Conservation (phyloP, 192 early-diverging fungal species). For the Martensiomyces pterosporus region DNA sequence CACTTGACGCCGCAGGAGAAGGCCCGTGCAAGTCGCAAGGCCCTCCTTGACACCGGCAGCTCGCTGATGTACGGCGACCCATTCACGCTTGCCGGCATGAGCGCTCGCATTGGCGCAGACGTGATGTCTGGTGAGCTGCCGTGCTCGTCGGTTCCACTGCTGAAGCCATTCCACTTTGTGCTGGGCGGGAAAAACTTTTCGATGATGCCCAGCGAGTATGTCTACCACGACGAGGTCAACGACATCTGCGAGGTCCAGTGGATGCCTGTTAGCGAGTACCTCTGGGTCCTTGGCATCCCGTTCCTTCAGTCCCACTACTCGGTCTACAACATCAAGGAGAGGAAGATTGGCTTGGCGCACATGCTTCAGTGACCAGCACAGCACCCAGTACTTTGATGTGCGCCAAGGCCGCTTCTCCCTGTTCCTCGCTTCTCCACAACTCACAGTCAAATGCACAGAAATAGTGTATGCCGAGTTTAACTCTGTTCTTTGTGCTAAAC, state of each 20-base stretch:
- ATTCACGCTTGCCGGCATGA: constrained; percentile 39
- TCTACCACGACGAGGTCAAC: constrained; percentile 39
- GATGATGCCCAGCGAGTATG: constrained; percentile 40
- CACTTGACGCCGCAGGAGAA: constrained; percentile 14
- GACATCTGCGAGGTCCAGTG: constrained; percentile 48
- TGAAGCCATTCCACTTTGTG: constrained; percentile 48
- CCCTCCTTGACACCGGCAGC: constrained; percentile 46
- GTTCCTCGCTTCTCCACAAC: too few relatives aligned
- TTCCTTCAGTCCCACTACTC: constrained; percentile 51
- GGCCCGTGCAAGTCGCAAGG: constrained; percentile 47
- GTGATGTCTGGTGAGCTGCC: constrained; percentile 32
- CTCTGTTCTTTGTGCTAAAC: not conserved
- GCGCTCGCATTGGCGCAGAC: constrained; percentile 41
- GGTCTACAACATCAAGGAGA: constrained; percentile 45
- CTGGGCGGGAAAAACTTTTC: constrained; percentile 41
- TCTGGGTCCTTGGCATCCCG: constrained; percentile 48
- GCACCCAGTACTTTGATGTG: too few relatives aligned
- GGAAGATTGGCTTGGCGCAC: constrained; percentile 39
- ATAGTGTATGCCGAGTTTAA: not conserved
- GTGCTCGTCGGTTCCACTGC: constrained; percentile 19
- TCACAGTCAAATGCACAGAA: not conserved
- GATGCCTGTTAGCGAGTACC: constrained; percentile 51
- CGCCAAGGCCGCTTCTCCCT: too few relatives aligned
- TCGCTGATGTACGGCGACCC: constrained; percentile 48
- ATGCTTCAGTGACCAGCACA: constrained; percentile 9